Evolutionary conservation across 129 eudicot genomes (phyloP).

Genomic region (Smallanthus sonchifolius): DNA sequence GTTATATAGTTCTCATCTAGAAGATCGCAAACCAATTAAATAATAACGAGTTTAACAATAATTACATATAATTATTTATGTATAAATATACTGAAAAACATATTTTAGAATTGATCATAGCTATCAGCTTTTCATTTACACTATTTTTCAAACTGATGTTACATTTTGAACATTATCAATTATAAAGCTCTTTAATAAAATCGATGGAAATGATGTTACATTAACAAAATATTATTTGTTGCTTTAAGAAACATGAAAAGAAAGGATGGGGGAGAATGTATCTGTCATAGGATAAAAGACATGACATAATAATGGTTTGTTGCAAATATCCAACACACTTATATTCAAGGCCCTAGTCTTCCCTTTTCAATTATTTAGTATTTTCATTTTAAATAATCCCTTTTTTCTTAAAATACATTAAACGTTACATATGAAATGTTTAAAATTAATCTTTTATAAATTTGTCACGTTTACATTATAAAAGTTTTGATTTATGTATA

Average conservation of each 20-base stretch:
- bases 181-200: not conserved
- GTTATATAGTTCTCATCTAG: too few relatives aligned
- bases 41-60: too few relatives aligned
- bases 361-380: slow-evolving; percentile 5
- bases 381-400: not conserved
- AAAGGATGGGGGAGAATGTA: slow-evolving; percentile 3
- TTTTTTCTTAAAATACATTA: not conserved
- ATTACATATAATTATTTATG: too few relatives aligned
- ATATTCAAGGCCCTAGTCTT: not conserved
- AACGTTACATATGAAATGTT: not conserved
- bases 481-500: too few relatives aligned
- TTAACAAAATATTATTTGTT: not conserved
- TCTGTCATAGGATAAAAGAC: not conserved
- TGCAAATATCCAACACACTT: slow-evolving; percentile 8
- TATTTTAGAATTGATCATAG: too few relatives aligned
- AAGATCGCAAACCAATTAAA: too few relatives aligned
- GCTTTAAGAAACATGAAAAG: slow-evolving; percentile 3
- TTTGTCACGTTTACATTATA: not conserved
- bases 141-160: not conserved
- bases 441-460: not conserved
- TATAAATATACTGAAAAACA: too few relatives aligned
- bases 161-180: not conserved
- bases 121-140: too few relatives aligned
- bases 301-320: slow-evolving; percentile 3
- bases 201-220: slow-evolving; percentile 5